phyloP scores from a whole-genome alignment of 495 filamentous ascomycete genomes.

The Apodospora peruviana region DNA sequence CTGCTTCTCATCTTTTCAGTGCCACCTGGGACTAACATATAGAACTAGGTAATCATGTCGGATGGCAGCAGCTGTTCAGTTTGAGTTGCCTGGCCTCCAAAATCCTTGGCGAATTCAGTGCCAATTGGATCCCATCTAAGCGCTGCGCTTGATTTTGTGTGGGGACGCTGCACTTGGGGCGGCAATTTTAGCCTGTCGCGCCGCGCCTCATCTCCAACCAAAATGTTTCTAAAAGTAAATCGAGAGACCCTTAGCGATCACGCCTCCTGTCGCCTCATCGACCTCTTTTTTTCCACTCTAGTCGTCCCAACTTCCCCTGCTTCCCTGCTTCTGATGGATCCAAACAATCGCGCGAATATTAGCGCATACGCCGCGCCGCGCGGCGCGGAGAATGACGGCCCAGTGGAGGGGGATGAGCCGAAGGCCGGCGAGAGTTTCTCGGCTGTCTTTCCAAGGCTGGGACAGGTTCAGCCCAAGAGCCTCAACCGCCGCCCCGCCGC shows the following conservation, averaged over 20 bases:
- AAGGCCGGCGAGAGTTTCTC: no score
- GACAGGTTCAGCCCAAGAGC: neutral
- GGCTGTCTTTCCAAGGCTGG: neutral
- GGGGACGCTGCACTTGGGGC: neutral
- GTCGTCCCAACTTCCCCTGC: neutral
- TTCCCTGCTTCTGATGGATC: neutral
- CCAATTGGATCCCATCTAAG: constrained; percentile 1
- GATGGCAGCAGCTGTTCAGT: no score
- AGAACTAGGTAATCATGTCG: no score
- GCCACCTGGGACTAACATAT: no score
- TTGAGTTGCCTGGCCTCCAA: no score
- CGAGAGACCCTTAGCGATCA: no score
- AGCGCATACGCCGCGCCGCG: neutral
- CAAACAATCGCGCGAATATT: neutral
- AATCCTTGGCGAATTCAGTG: no score
- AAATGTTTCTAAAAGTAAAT: neutral
- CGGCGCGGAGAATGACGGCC: no score
- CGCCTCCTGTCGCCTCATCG: no score
- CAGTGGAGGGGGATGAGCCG: neutral
- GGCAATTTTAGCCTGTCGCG: neutral
- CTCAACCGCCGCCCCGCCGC: neutral
- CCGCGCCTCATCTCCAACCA: neutral
- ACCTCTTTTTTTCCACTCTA: no score
- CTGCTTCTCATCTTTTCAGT: no score
- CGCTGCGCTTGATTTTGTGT: constrained; percentile 1